These are phyloP conservation scores for Pluteus cervinus DNA, from an alignment of 768 basidiomycete species.

Conservation along the genomic window DNA sequence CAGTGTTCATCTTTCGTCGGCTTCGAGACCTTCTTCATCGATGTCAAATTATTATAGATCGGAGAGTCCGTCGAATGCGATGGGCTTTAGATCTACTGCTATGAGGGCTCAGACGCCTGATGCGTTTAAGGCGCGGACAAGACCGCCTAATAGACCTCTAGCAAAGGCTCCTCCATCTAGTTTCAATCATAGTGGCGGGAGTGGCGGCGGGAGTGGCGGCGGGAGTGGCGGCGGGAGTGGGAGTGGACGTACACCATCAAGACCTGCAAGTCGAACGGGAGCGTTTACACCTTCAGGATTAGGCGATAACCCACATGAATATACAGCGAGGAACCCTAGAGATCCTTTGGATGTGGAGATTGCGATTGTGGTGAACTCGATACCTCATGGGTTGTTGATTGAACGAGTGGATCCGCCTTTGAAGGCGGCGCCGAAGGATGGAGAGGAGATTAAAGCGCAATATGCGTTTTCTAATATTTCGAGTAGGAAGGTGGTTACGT, in stretches of 20 bases:
- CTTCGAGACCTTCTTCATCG: conserved; percentile 65
- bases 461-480: conserved; percentile 76
- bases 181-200: no score
- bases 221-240: no score
- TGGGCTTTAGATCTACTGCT: conserved; percentile 37
- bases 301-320: conserved; percentile 49
- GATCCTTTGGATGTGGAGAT: conserved; percentile 85
- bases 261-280: conserved; percentile 61
- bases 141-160: no score
- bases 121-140: conserved; percentile 57
- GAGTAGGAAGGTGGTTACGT: conserved; percentile 70
- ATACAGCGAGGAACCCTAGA: conserved; percentile 55
- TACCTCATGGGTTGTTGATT: conserved; percentile 70
- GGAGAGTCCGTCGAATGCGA: conserved; percentile 42
- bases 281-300: conserved; percentile 57
- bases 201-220: no score
- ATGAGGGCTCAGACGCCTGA: conserved; percentile 69
- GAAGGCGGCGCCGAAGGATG: conserved; percentile 55
- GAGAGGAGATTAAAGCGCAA: conserved; percentile 77
- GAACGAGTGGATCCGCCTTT: conserved; percentile 80
- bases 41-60: conserved; percentile 59
- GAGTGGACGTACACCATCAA: conserved; percentile 50
- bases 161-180: no score
- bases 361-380: conserved; percentile 65
- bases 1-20: conserved; percentile 59